Evolutionary conservation across 208 protist species (phyloP).

Genomic region (Porcisia hertigi): DNA sequence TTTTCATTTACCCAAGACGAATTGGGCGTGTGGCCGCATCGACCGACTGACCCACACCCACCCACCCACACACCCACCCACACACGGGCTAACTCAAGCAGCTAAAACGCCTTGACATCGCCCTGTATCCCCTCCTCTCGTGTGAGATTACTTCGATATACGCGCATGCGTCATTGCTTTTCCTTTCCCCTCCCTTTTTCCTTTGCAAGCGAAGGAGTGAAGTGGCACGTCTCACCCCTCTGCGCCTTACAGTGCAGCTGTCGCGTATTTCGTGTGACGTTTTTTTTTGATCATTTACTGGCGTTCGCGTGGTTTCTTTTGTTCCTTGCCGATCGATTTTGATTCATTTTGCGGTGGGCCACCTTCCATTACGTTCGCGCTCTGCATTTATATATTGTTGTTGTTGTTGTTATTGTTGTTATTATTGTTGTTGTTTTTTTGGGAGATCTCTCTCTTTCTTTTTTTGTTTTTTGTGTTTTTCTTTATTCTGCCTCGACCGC

Average conservation of each 20-base stretch:
- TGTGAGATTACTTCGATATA: not conserved
- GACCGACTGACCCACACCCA: too few relatives aligned
- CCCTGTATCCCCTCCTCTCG: not conserved
- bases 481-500: not conserved
- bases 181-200: not conserved
- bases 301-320: not conserved
- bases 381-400: too few relatives aligned
- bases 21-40: not conserved
- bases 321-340: not conserved
- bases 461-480: not conserved
- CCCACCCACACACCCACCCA: not conserved
- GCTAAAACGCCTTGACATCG: not conserved
- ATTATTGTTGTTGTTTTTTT: not conserved
- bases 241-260: not conserved
- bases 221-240: not conserved
- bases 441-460: not conserved
- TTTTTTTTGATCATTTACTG: not conserved
- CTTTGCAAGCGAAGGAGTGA: not conserved
- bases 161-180: not conserved
- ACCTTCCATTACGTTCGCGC: too few relatives aligned
- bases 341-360: not conserved
- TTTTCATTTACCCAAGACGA: not conserved
- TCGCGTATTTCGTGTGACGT: not conserved
- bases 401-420: not conserved
- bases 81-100: not conserved